Conservation (phyloP, 2,329 filamentous ascomycete genomes). For the Microdochium paspali region DNA sequence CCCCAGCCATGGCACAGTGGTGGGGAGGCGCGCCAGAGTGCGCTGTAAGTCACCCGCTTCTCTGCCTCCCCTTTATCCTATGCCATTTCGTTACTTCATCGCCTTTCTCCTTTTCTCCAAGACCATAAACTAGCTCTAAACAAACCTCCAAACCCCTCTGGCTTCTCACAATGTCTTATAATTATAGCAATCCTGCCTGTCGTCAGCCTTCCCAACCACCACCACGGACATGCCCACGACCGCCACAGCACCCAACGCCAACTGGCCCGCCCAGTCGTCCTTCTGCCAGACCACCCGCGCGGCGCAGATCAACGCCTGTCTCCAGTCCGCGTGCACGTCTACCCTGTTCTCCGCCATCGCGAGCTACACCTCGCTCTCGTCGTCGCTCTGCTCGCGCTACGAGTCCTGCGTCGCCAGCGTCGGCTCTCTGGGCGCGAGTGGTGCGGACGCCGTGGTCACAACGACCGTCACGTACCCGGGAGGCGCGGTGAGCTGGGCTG, state of each 20-base stretch:
- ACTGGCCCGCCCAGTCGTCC: slow-evolving; percentile 19
- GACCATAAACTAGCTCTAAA: too few species aligned
- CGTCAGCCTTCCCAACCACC: slow-evolving; percentile 21
- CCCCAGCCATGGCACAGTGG: slow-evolving; percentile 23
- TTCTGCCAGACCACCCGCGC: slow-evolving; percentile 19
- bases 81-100: too few species aligned
- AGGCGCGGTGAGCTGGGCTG: slow-evolving; percentile 23
- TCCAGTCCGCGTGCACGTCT: slow-evolving; percentile 15
- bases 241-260: slow-evolving; percentile 5
- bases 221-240: slow-evolving; percentile 11
- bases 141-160: slow-evolving; percentile 2
- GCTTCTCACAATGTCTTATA: neutral
- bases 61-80: neutral
- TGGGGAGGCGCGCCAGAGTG: slow-evolving; percentile 29
- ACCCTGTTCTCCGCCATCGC: slow-evolving; percentile 13
- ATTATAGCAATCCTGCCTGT: slow-evolving; percentile 29
- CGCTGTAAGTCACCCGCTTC: slow-evolving; percentile 24
- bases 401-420: slow-evolving; percentile 24
- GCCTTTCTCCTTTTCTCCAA: too few species aligned
- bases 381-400: slow-evolving; percentile 29
- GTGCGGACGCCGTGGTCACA: slow-evolving; percentile 9
- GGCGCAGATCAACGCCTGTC: slow-evolving; percentile 15
- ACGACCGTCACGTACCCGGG: slow-evolving; percentile 26
- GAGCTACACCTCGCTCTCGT: slow-evolving; percentile 24
- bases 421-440: slow-evolving; percentile 20